These are phyloP conservation scores for Guillardia theta DNA, from an alignment of 78 protist species.

Conservation along the genomic window DNA sequence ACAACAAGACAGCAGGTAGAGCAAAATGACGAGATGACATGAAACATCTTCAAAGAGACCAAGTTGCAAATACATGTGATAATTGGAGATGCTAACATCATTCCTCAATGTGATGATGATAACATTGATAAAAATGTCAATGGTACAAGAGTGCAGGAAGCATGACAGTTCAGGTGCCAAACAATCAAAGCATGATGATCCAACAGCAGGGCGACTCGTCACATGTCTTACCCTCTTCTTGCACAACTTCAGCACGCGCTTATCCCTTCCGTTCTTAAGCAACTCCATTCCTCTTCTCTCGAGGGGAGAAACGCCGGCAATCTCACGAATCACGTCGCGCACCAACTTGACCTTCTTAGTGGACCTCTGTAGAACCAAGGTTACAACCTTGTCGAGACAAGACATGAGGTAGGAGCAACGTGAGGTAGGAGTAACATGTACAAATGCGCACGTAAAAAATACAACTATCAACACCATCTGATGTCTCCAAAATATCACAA, in stretches of 20 bases:
- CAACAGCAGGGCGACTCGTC: too few species aligned
- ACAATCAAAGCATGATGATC: too few species aligned
- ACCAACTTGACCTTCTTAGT: neutral
- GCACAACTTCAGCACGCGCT: slow-evolving; percentile 29
- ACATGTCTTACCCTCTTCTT: slow-evolving; percentile 30
- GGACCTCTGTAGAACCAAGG: neutral
- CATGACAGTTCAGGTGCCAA: neutral
- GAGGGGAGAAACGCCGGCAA: slow-evolving; percentile 9
- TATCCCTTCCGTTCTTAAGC: slow-evolving; percentile 37
- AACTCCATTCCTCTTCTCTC: slow-evolving; percentile 5
- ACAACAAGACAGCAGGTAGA: neutral
- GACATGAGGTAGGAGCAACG: too few species aligned
- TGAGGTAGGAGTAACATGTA: too few species aligned
- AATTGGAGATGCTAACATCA: neutral
- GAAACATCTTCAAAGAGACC: neutral
- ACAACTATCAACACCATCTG: too few species aligned
- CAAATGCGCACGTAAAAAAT: too few species aligned
- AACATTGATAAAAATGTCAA: neutral
- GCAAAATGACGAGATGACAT: neutral
- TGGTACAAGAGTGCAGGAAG: neutral
- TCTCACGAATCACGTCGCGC: slow-evolving; percentile 14
- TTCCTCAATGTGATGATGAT: neutral
- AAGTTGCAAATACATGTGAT: neutral
- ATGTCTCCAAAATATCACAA: too few species aligned
- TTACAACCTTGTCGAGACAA: too few species aligned